Evolutionary conservation across 2,329 filamentous ascomycete genomes (phyloP), one percentile per base, ranked within the genome.

Genomic region (Rhinocladiella mackenziei): DNA sequence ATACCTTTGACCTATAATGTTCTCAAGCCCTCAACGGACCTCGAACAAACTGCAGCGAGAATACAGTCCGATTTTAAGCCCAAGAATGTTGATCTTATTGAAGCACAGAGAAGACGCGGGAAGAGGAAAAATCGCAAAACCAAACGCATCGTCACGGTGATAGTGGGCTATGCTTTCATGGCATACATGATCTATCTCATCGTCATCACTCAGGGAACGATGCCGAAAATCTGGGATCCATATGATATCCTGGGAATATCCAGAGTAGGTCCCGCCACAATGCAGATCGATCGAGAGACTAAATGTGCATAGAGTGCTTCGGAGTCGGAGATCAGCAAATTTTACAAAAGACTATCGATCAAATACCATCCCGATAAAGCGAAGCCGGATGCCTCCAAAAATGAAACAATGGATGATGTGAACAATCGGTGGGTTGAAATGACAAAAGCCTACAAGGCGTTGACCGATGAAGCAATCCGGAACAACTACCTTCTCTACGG

Each of bases 401-500:
- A 98, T 68, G 81, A 95, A 67, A 98, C 92, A 1, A 58, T 81
- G 43, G 89, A 97, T 57, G 76, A 72, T 13, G 77, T 97, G 58
- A 98, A 92, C 67, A 77, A 89, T 48, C 77, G 83, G 64, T 98
- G 92, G 71, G 89, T 97, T 44, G 89, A 97, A 62, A 79, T 97
- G 59, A 92, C 88, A 57, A 98, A 98, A 72, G 92, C 92, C 5
- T 98, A 96, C 77, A 95, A 98, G 69, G 85, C 92, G 3, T 78
- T 98, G 36, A 98, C 94, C 3, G 92, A 98, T 62, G 94, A 98
- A 69, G 92, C 97, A 30, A 78, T 97, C 50, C 86, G 92, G 61
- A 94, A 94, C 70, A 98, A 98, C 72, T 98, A 86, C 67, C 82
- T 95, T 40, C 86, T 94, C 65, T 98, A 85, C 60, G 92, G 92